A percentile compares a stretch with the other conserved stretches of the same genome.
Conservation (phyloP, 2,329 filamentous ascomycete species). For the Microsporum canis region DNA sequence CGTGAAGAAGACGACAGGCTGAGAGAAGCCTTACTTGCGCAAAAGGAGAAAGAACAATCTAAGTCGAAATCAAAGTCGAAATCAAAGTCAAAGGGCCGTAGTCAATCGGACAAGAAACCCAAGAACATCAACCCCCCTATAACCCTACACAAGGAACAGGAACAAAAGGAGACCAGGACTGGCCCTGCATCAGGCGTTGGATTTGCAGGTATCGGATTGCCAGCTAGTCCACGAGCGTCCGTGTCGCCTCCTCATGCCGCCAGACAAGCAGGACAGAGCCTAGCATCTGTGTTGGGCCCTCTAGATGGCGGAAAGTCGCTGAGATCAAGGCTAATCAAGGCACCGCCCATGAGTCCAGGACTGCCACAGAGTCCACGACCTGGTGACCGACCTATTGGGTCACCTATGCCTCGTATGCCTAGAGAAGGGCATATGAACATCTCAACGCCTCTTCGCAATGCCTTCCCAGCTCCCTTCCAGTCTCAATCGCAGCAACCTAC, state of each 20-base stretch:
- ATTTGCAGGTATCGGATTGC: conserved; percentile 10
- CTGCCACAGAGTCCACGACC: conserved; percentile 52
- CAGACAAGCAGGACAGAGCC: conserved; percentile 17
- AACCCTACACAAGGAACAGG: conserved; percentile 12
- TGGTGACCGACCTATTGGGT: conserved; percentile 47
- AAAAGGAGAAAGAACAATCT: conserved; percentile 51
- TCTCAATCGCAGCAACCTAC: conserved; percentile 54
- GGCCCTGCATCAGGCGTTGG: conserved; percentile 25
- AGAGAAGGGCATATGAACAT: conserved; percentile 41
- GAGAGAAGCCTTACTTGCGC: conserved; percentile 54
- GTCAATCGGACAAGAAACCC: conserved; percentile 60
- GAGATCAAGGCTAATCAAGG: conserved; percentile 23
- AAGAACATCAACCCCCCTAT: conserved; percentile 43
- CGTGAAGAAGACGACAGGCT: conserved; percentile 77
- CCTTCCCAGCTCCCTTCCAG: conserved; percentile 59
- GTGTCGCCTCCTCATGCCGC: conserved; percentile 20
- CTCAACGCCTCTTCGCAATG: conserved; percentile 46
- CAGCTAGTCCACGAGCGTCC: conserved; percentile 14
- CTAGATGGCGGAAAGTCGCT: neutral
- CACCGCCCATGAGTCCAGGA: conserved; percentile 50
- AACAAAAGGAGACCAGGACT: conserved; percentile 12
- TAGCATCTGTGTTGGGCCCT: conserved; percentile 25
- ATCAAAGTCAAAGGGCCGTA: conserved; percentile 34
- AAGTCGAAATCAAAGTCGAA: conserved; percentile 1
- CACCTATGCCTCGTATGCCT: conserved; percentile 47